Base-by-base conservation (phyloP, 805 yeast species). In the Sungouiella thailandica region DNA sequence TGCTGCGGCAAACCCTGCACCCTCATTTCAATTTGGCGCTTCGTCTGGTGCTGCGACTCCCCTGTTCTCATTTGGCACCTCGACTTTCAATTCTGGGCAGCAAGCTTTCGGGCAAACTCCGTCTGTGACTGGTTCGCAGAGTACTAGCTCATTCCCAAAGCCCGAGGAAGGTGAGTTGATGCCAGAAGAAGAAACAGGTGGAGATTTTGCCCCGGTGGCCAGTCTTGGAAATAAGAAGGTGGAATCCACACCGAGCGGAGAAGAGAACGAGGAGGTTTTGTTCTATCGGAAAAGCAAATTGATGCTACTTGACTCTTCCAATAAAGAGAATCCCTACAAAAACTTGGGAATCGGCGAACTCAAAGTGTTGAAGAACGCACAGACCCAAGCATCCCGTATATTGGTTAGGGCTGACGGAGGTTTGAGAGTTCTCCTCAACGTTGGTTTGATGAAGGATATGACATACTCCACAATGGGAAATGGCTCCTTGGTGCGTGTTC, bases 351-450 rank as follows among this genome's bases (percentile, higher is more conserved):
- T 88, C 3, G 97, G 97, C 3, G 89, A 81, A 32, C 66, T 88
- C 46, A 83, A 86, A 49, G 66, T 90, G 9, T 64, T 90, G 35
- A 76, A 72, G 37, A 70, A 81, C 48, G 71, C 71, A 32, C 69
- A 64, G 2, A 78, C 82, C 7, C 62, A 66, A 15, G 85, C 85
- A 52, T 54, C 79, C 3, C 76, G 97, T 55, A 61, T 85, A 10
- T 62, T 90, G 23, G 72, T 90, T 14, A 77, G 97, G 50, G 85
- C 96, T 0, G 97, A 89, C 36, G 96, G 96, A 18, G 79, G 87
- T 25, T 81, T 83, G 25, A 74, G 95, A 47, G 79, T 88, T 11
- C 57, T 90, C 29, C 60, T 90, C 39, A 90, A 90, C 54, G 65
- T 78, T 10, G 59, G 68, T n/a, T 57, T 88, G 8, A 64, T 74